These are phyloP conservation scores for Wickerhamia fluorescens DNA, from an alignment of 805 yeast genomes.

Conservation along the genomic window DNA sequence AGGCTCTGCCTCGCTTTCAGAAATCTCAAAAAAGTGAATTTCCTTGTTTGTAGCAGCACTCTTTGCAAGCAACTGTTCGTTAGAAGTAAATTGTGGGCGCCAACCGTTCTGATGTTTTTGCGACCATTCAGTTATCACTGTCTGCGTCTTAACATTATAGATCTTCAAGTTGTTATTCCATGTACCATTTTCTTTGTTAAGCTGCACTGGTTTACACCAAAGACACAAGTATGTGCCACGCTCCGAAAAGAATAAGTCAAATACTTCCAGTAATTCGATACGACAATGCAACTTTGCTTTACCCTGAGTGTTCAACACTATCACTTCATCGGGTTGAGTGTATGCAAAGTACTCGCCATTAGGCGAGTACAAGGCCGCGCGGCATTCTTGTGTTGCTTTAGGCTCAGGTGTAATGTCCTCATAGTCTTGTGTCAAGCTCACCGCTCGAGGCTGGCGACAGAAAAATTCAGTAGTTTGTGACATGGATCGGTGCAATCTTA, in stretches of 20 bases:
- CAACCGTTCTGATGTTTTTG: slow-evolving; percentile 84
- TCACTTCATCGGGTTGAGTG: slow-evolving; percentile 57
- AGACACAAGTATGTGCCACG: slow-evolving; percentile 73
- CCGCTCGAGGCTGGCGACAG: slow-evolving; percentile 26
- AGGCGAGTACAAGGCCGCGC: slow-evolving; percentile 60
- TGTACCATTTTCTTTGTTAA: slow-evolving; percentile 60
- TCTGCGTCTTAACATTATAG: slow-evolving; percentile 48
- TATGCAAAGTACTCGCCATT: slow-evolving; percentile 66
- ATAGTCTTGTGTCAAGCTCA: slow-evolving; percentile 24
- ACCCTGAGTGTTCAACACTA: slow-evolving; percentile 51
- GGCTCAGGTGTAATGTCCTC: slow-evolving; percentile 29
- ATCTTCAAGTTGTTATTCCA: slow-evolving; percentile 76
- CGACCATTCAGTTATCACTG: slow-evolving; percentile 53
- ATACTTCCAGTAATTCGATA: slow-evolving; percentile 57
- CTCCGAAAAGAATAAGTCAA: slow-evolving; percentile 86
- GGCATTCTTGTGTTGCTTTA: slow-evolving; percentile 42
- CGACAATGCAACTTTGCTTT: slow-evolving; percentile 35
- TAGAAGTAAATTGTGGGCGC: slow-evolving; percentile 85
- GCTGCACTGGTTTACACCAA: slow-evolving; percentile 80
- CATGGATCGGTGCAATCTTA: no score
- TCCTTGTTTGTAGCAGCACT: slow-evolving; percentile 47
- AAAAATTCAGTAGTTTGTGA: slow-evolving; percentile 32
- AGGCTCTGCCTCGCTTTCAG: slow-evolving; percentile 14
- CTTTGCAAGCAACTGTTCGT: slow-evolving; percentile 67
- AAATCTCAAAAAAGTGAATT: slow-evolving; percentile 60